Conservation (phyloP, 2,329 filamentous ascomycete species). For the Colletotrichum spinosum region DNA sequence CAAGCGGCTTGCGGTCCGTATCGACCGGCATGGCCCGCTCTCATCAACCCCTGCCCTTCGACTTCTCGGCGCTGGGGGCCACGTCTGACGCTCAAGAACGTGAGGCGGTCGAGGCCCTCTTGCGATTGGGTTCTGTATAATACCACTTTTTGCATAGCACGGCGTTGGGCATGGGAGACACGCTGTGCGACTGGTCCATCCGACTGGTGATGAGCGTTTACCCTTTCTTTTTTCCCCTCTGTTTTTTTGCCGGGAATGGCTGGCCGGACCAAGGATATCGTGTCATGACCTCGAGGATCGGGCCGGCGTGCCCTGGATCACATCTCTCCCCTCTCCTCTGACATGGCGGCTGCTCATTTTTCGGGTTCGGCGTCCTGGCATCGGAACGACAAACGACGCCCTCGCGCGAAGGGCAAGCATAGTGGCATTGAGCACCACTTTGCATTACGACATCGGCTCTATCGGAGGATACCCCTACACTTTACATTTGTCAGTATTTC, state of each 20-base stretch:
- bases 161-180: slow-evolving; percentile 57
- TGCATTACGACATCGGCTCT: slow-evolving; percentile 36
- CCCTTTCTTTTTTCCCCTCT: not conserved
- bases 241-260: slow-evolving; percentile 22
- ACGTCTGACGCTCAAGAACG: slow-evolving; percentile 79
- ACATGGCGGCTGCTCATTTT: slow-evolving; percentile 43
- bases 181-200: slow-evolving; percentile 29
- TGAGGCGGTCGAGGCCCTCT: slow-evolving; percentile 83
- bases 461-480: slow-evolving; percentile 35
- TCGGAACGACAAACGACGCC: slow-evolving; percentile 33
- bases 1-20: slow-evolving; percentile 60
- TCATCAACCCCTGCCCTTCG: slow-evolving; percentile 62
- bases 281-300: slow-evolving; percentile 46
- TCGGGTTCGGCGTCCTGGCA: slow-evolving; percentile 34
- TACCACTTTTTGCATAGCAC: slow-evolving; percentile 59
- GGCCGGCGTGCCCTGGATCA: slow-evolving; percentile 48
- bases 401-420: slow-evolving; percentile 35
- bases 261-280: slow-evolving; percentile 42
- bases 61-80: slow-evolving; percentile 62
- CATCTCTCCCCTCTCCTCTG: slow-evolving; percentile 39
- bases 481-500: slow-evolving; percentile 16
- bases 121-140: slow-evolving; percentile 85
- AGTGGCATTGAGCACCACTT: slow-evolving; percentile 35
- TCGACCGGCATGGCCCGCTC: slow-evolving; percentile 66
- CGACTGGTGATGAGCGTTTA: slow-evolving; percentile 23